phyloP scores from a whole-genome alignment of 2,329 filamentous ascomycete species.

The Aspergillus fumigatus region DNA sequence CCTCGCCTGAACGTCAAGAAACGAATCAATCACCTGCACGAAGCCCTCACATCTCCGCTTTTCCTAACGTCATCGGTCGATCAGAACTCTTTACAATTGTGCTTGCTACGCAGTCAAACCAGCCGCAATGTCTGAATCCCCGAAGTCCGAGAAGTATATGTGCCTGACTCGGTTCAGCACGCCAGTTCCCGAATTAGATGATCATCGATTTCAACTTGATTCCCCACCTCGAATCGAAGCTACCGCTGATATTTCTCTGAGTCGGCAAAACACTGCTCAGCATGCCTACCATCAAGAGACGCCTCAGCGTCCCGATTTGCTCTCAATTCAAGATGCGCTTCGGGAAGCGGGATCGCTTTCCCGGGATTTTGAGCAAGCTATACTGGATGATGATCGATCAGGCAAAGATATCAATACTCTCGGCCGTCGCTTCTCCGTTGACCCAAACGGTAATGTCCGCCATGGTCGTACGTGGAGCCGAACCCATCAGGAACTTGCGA shows the following conservation, averaged over 20 bases:
- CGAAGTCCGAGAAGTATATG: constrained; percentile 61
- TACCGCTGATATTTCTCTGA: constrained; percentile 33
- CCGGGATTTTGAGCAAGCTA: constrained; percentile 81
- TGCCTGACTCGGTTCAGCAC: constrained; percentile 59
- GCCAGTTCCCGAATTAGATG: constrained; percentile 67
- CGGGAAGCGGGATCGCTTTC: constrained; percentile 47
- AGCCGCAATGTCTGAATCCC: constrained; percentile 46
- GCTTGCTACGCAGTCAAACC: background rate
- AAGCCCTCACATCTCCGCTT: background rate
- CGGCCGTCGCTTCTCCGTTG: constrained; percentile 37
- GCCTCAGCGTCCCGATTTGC: constrained; percentile 44
- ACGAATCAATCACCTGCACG: background rate
- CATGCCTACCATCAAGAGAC: constrained; percentile 47
- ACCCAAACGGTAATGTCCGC: constrained; percentile 37
- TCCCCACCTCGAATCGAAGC: constrained; percentile 28
- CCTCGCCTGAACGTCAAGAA: constrained; percentile 1
- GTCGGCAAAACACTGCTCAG: constrained; percentile 37
- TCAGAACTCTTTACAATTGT: background rate
- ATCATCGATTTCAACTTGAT: constrained; percentile 63
- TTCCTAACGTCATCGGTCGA: background rate
- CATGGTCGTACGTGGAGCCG: constrained; percentile 32
- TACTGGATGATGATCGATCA: constrained; percentile 66
- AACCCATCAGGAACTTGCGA: constrained; percentile 35
- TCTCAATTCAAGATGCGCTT: constrained; percentile 46
- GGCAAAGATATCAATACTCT: constrained; percentile 31